phyloP scores from a whole-genome alignment of 768 basidiomycete species.

The Podaxis sp. region DNA sequence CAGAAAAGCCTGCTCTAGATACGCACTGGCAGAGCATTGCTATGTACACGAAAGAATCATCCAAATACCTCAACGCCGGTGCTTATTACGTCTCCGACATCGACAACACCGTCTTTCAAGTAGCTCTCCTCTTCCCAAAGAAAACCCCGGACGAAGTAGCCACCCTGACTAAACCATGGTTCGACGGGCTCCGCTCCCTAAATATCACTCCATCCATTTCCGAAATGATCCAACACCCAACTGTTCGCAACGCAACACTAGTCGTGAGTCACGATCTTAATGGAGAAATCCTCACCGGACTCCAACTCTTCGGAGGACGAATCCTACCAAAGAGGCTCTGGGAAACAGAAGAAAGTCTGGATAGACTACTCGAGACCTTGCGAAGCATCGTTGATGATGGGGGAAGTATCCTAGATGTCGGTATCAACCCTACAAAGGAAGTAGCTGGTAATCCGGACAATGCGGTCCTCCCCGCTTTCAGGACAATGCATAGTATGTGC shows the following conservation, averaged over 20 bases:
- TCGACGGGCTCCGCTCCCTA: not conserved
- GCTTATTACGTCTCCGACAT: conserved; percentile 16
- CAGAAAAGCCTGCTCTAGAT: conserved; percentile 8
- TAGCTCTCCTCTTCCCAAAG: conserved; percentile 16
- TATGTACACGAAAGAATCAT: conserved; percentile 15
- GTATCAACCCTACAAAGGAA: conserved; percentile 18
- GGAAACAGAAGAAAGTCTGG: conserved; percentile 12
- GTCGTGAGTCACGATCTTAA: conserved; percentile 15
- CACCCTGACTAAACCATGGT: conserved; percentile 3
- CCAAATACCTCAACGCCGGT: conserved; percentile 16
- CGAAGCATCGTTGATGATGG: conserved; percentile 18
- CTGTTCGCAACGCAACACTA: conserved; percentile 10
- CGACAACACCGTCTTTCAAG: conserved; percentile 17
- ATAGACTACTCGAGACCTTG: conserved; percentile 1
- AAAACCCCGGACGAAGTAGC: conserved; percentile 10
- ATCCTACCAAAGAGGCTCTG: conserved; percentile 15
- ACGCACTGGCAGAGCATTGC: conserved; percentile 17
- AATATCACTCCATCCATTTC: conserved; percentile 5
- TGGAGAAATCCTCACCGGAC: conserved; percentile 17
- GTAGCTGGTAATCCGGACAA: conserved; percentile 15
- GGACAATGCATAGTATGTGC: conserved; percentile 17
- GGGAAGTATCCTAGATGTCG: conserved; percentile 15
- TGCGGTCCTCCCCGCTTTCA: conserved; percentile 20
- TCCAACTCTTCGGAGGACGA: conserved; percentile 15
- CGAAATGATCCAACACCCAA: conserved; percentile 12